Evolutionary conservation across 805 yeast genomes (phyloP), one percentile per base, ranked within the genome.

Genomic region (Saccharomycopsis microspora): DNA sequence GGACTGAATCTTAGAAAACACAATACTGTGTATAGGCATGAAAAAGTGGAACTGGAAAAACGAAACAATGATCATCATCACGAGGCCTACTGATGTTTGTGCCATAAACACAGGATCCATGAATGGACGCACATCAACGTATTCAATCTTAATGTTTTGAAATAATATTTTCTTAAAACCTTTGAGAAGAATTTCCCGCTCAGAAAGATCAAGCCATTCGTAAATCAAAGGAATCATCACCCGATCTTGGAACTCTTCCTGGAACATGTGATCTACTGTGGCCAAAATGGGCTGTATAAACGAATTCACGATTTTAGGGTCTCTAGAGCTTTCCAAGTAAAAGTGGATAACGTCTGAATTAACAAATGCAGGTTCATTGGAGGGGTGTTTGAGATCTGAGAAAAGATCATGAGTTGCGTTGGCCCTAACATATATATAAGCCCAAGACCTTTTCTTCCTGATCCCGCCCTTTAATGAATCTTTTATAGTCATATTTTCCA

Each of bases 31-130:
- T 5, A 47, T 33, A 3, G 51, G 51, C 42, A 39, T 39, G 58
- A 79, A 80, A 67, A 84, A 74, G 39, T 62, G 74, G 56, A 82
- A 72, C 56, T 80, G 82, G 72, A 85, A 81, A 60, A 85, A 82
- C 3, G 90, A 77, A 46, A 83, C 61, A 60, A 85, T 79, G 56
- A 84, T 72, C 58, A 82, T 66, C 59, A 78, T 84, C 60, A 85
- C 80, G 50, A 82, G 69, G 43, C 94, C 94, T 51, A 84, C 81
- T 59, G 83, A 89, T 5, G 77, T 62, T 4, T 89, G 86, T 0
- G 87, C 88, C 43, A 71, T 55, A n/a, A 51, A 27, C 4, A 74
- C 78, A 2, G 75, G 67, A 55, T 76, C 67, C 1, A 61, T 61
- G 47, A 66, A 68, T 3, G 85, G 84, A 11, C 68, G 65, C 43